A percentile compares a stretch with the other conserved stretches of the same genome.
Conservation (phyloP, 768 basidiomycete genomes). For the Russula brevipes region DNA sequence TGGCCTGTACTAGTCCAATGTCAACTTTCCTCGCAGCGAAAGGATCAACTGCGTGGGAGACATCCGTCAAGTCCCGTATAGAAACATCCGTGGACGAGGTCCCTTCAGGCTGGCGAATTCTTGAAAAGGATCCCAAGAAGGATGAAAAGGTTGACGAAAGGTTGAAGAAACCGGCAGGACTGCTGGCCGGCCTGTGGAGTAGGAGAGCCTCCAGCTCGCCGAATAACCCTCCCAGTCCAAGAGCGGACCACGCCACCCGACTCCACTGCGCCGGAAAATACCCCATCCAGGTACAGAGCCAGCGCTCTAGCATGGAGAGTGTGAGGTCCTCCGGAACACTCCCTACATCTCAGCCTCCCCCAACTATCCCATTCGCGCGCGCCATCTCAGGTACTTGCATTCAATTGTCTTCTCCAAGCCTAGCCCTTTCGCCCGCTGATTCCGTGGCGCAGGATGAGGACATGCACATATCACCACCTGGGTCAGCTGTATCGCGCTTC, state of each 20-base stretch:
- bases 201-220: constrained; percentile 33
- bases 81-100: constrained; percentile 51
- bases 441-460: constrained; percentile 23
- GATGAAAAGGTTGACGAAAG: constrained; percentile 42
- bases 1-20: constrained; percentile 59
- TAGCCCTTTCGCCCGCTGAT: constrained; percentile 22
- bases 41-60: constrained; percentile 74
- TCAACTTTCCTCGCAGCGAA: constrained; percentile 64
- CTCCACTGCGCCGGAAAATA: constrained; percentile 2
- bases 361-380: background rate
- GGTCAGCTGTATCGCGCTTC: constrained; percentile 79
- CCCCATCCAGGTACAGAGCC: background rate
- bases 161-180: constrained; percentile 44
- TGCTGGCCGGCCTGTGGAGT: constrained; percentile 68
- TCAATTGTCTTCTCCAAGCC: constrained; percentile 18
- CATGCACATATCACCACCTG: constrained; percentile 27
- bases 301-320: constrained; percentile 10
- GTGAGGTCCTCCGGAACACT: constrained; percentile 2
- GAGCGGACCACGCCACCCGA: background rate
- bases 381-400: constrained; percentile 17
- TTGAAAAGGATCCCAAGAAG: constrained; percentile 50
- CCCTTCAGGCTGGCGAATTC: constrained; percentile 68
- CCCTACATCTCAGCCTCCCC: background rate
- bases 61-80: constrained; percentile 51
- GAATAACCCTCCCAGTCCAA: background rate